Conservation (phyloP, 2,329 filamentous ascomycete genomes). For the Dactylellina cionopaga region DNA sequence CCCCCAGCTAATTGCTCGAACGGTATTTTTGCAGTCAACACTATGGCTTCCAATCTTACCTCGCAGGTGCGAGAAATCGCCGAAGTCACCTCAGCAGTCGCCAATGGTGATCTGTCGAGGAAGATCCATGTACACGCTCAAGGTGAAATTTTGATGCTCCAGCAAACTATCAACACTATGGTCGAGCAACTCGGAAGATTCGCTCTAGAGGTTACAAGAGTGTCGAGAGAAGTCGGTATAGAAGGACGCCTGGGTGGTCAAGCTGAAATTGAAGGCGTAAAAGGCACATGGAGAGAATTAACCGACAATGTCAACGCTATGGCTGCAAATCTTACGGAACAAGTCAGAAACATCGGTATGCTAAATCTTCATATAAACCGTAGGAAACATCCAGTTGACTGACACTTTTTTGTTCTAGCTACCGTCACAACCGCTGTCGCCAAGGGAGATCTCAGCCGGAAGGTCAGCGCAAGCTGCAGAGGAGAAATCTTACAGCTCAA, state of each 20-base stretch:
- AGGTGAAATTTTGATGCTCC: conserved; percentile 82
- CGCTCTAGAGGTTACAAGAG: conserved; percentile 82
- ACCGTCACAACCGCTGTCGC: conserved; percentile 76
- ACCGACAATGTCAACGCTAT: conserved; percentile 64
- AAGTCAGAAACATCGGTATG: conserved; percentile 58
- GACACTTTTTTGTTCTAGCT: conserved; percentile 42
- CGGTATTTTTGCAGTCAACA: conserved; percentile 58
- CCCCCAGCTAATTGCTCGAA: not conserved
- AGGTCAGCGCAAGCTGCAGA: conserved; percentile 90
- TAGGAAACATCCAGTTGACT: not conserved
- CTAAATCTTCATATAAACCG: not conserved
- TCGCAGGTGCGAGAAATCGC: conserved; percentile 79
- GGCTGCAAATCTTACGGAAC: conserved; percentile 59
- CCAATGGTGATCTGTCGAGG: conserved; percentile 82
- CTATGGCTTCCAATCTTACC: conserved; percentile 59
- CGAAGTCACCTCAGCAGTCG: conserved; percentile 83
- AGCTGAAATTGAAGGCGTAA: conserved; percentile 82
- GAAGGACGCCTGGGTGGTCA: conserved; percentile 85
- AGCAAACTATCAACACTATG: conserved; percentile 90
- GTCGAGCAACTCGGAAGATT: conserved; percentile 85
- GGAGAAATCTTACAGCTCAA: conserved; percentile 95
- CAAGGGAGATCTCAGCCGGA: conserved; percentile 91
- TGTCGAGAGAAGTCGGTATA: conserved; percentile 83
- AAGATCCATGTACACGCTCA: conserved; percentile 83
- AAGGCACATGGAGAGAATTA: conserved; percentile 88